Conservation (phyloP, 805 yeast genomes). For the Pichia pseudocactophila region DNA sequence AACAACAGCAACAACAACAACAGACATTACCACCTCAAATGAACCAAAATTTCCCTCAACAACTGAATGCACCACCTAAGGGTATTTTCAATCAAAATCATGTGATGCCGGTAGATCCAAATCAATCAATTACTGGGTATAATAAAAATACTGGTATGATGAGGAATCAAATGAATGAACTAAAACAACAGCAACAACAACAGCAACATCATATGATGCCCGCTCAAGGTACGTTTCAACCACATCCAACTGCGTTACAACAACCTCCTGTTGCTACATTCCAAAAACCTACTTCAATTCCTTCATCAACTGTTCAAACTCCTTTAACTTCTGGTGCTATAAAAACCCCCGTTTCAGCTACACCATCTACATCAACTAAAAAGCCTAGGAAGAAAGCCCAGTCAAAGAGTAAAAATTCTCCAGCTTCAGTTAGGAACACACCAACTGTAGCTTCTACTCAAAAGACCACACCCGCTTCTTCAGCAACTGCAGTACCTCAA, state of each 20-base stretch:
- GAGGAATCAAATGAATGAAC: too few relatives aligned
- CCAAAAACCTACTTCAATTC: too few relatives aligned
- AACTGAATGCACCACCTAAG: conserved; percentile 12
- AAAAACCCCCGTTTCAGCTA: not conserved
- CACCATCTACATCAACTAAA: not conserved
- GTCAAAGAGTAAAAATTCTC: not conserved
- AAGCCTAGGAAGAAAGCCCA: not conserved
- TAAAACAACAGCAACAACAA: not conserved
- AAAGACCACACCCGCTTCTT: conserved; percentile 14
- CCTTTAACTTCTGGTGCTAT: not conserved
- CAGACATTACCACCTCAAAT: not conserved
- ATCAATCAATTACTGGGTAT: not conserved
- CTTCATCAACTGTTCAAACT: not conserved
- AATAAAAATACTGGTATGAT: too few relatives aligned
- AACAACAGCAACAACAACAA: conserved; percentile 13
- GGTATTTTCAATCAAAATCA: conserved; percentile 11
- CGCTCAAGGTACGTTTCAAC: too few relatives aligned
- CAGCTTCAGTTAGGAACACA: not conserved
- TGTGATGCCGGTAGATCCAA: not conserved
- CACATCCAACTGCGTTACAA: too few relatives aligned
- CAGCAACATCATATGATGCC: not conserved
- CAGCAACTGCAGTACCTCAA: conserved; percentile 17
- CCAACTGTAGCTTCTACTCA: conserved; percentile 1
- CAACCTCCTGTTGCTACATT: too few relatives aligned
- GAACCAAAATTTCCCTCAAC: not conserved